phyloP scores from a whole-genome alignment of 768 basidiomycete species.

The Gelatoporia subvermispora region DNA sequence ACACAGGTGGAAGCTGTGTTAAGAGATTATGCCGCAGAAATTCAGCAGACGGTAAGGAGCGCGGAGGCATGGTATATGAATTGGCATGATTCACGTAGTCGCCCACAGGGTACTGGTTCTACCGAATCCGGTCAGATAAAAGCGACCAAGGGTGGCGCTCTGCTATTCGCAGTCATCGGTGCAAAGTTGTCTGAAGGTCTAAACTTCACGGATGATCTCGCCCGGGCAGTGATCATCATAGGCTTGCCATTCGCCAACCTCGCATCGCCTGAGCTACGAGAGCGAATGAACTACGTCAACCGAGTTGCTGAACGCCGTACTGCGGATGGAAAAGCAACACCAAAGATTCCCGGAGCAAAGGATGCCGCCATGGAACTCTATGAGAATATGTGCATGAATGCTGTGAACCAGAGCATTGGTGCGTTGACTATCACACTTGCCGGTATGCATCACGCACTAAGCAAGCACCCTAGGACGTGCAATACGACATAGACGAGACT shows the following conservation, averaged over 20 bases:
- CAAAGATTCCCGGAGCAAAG: constrained; percentile 40
- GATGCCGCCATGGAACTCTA: constrained; percentile 61
- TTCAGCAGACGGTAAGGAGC: constrained; percentile 6
- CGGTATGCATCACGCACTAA: background rate
- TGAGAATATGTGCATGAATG: constrained; percentile 88
- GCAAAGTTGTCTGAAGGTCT: constrained; percentile 96
- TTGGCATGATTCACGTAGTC: background rate
- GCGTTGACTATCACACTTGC: constrained; percentile 18
- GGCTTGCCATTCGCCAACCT: constrained; percentile 94
- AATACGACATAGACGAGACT: constrained; percentile 87
- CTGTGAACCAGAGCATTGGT: constrained; percentile 98
- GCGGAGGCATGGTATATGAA: too few relatives aligned
- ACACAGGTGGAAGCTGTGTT: constrained; percentile 70
- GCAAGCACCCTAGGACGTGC: constrained; percentile 62
- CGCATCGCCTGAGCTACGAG: constrained; percentile 84
- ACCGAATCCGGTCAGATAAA: background rate
- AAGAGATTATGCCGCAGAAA: constrained; percentile 61
- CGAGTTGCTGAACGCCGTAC: constrained; percentile 43
- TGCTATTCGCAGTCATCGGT: constrained; percentile 92
- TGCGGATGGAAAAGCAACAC: constrained; percentile 23
- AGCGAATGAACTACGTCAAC: constrained; percentile 86
- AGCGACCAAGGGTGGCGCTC: constrained; percentile 50
- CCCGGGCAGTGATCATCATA: constrained; percentile 80
- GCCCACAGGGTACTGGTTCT: too few relatives aligned
- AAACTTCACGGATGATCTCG: constrained; percentile 48